Percentiles rank a stretch among this genome's conserved stretches.
These are phyloP conservation scores for Salvia hispanica DNA, from an alignment of 257 asterid species.

Conservation along the genomic window DNA sequence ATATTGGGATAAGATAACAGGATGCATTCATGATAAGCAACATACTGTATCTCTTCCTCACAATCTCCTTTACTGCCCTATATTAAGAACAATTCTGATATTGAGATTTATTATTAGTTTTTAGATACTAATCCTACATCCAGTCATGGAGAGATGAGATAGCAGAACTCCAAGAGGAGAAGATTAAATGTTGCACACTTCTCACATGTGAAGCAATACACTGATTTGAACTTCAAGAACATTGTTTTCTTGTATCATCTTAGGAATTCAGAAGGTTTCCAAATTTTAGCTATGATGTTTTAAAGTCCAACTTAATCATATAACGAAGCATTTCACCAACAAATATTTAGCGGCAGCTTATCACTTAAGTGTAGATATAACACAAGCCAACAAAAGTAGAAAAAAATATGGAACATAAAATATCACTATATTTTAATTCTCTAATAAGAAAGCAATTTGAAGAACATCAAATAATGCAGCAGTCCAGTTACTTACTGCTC, in stretches of 20 bases:
- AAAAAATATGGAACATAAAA: conserved; percentile 5
- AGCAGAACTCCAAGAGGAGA: conserved; percentile 9
- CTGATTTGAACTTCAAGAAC: background rate
- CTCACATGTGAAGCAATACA: conserved; percentile 2
- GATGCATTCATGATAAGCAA: conserved; percentile 6
- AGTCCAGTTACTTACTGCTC: conserved; percentile 66
- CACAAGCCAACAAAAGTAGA: background rate
- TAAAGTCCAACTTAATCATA: background rate
- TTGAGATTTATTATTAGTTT: background rate
- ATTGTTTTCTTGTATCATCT: background rate
- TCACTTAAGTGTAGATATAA: background rate
- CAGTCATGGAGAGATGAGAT: background rate
- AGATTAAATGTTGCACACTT: background rate
- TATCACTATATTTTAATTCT: background rate
- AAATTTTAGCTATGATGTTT: background rate
- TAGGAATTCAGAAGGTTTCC: background rate
- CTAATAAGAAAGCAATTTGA: conserved; percentile 8
- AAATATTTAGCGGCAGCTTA: background rate
- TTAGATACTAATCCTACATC: background rate
- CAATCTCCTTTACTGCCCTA: conserved; percentile 1
- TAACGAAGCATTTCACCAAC: conserved; percentile 1
- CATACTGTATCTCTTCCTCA: background rate
- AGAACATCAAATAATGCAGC: conserved; percentile 10
- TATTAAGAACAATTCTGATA: background rate
- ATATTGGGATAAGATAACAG: background rate